Evolutionary conservation across 2,329 filamentous ascomycete species (phyloP).

Genomic region (Paecilomyces niveus): DNA sequence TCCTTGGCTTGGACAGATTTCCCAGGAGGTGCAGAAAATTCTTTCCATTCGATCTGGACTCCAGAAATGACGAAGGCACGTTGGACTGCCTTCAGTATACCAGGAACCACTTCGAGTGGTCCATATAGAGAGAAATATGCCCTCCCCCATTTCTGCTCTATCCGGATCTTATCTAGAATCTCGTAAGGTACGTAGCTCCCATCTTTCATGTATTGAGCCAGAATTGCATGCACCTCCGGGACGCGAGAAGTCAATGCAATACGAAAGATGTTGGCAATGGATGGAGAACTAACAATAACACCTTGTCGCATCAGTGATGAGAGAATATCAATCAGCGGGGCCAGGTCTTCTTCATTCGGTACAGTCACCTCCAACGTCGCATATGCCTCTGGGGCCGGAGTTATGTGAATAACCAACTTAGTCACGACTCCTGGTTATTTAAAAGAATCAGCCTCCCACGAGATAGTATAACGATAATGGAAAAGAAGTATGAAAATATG

Average conservation of each 20-base stretch:
- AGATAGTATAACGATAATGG: not conserved
- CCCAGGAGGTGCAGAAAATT: not conserved
- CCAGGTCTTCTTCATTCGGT: not conserved
- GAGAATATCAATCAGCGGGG: not conserved
- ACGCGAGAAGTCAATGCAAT: not conserved
- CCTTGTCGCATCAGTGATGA: not conserved
- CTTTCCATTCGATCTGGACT: not conserved
- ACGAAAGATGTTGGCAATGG: not conserved
- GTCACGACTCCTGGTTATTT: constrained; percentile 7
- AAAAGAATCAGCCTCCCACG: not conserved
- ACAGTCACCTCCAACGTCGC: not conserved
- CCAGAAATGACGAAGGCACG: not conserved
- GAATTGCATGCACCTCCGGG: not conserved
- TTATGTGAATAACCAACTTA: constrained; percentile 13
- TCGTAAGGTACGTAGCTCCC: not conserved
- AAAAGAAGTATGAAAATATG: too few relatives aligned
- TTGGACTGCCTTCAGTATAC: not conserved
- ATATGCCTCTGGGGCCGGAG: constrained; percentile 6
- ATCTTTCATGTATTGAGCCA: not conserved
- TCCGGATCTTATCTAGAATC: not conserved
- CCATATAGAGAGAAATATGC: not conserved
- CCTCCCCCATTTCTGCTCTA: not conserved
- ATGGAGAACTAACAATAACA: not conserved
- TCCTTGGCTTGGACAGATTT: not conserved
- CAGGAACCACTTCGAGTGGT: not conserved